Percentiles rank a stretch among this genome's conserved stretches.
phyloP scores from a whole-genome alignment of 306 rosid species.

The Inga oerstediana region DNA sequence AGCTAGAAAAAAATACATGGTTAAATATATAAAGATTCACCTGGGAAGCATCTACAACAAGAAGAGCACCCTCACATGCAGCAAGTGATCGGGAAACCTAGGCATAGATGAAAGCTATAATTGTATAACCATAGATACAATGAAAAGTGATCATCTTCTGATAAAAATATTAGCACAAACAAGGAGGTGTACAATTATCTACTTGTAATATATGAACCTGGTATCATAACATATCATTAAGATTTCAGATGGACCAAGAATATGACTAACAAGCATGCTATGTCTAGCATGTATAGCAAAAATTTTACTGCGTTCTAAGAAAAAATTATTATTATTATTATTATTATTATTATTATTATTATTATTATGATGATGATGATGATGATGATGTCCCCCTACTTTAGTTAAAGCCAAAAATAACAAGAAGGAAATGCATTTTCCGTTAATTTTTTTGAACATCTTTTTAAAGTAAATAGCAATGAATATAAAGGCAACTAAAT shows the following conservation, averaged over 20 bases:
- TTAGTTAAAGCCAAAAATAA: constrained; percentile 1
- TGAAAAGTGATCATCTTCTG: neutral
- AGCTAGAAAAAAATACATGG: constrained; percentile 26
- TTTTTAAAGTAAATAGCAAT: neutral
- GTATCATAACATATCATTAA: neutral
- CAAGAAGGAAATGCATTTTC: constrained; percentile 4
- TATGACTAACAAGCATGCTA: constrained; percentile 1
- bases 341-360: neutral
- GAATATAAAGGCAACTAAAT: neutral
- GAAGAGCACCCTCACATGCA: constrained; percentile 96
- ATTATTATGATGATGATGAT: neutral
- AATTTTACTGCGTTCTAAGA: neutral
- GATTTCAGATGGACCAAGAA: neutral
- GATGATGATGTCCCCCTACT: too few species aligned
- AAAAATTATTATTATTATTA: neutral
- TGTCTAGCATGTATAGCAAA: constrained; percentile 16
- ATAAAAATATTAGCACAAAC: neutral
- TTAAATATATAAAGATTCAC: constrained; percentile 39
- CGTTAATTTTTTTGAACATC: constrained; percentile 16
- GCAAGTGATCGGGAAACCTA: constrained; percentile 95
- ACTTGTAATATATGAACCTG: constrained; percentile 15
- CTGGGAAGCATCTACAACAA: constrained; percentile 97
- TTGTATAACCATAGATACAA: neutral
- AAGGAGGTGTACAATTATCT: neutral
- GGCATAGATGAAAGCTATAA: constrained; percentile 23